Base-by-base conservation (phyloP, 2,329 filamentous ascomycete species). In the Thermothelomyces thermophilus region DNA sequence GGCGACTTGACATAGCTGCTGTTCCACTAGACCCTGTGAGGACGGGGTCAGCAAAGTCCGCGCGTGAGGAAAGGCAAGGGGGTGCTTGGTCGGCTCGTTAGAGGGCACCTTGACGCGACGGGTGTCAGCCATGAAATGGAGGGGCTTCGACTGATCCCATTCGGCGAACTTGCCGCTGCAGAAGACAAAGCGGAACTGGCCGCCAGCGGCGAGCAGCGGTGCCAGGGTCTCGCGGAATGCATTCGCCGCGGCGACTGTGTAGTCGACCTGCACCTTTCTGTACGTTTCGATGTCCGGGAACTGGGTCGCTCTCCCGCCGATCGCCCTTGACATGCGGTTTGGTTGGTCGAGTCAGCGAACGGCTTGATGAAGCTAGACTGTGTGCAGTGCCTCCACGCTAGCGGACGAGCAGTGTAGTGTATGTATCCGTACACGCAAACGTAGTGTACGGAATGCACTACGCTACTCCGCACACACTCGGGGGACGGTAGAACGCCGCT, bases 191-290 rank as follows among this genome's bases (percentile, higher is more conserved):
- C 65, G 68, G 56, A 74, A 72, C 45, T 62, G 66, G 22, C 52
- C 53, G 13, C 59, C 63, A 3, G 55, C 49, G 3, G 65, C 61
- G 2, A 64, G 55, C 41, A 62, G 58, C 5, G 62, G 54, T 7
- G 63, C 61, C 19, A 72, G 62, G 5, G 49, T 0, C 82, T 40
- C 37, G 14, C 19, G 26, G 46, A 54, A 49, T 1, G 46, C 46
- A 19, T 6, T 45, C 3, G 48, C 83, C 1, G 80, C 81, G 1
- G 74, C 73, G 8, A 85, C 60, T 1, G 83, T 72, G 60, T 80
- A 83, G 52, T 80, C 74, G 46, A 79, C 68, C 7, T 79, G 82
- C 49, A 86, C 80, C 31, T 73, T 72, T 48, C 63, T 64, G 20
- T 63, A 65, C 28, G 61, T 57, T 17, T 58, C 60, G 19, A 81